A percentile compares a stretch with the other conserved stretches of the same genome.
Evolutionary conservation across 805 yeast genomes (phyloP).

Genomic region (Yueomyces sp.): DNA sequence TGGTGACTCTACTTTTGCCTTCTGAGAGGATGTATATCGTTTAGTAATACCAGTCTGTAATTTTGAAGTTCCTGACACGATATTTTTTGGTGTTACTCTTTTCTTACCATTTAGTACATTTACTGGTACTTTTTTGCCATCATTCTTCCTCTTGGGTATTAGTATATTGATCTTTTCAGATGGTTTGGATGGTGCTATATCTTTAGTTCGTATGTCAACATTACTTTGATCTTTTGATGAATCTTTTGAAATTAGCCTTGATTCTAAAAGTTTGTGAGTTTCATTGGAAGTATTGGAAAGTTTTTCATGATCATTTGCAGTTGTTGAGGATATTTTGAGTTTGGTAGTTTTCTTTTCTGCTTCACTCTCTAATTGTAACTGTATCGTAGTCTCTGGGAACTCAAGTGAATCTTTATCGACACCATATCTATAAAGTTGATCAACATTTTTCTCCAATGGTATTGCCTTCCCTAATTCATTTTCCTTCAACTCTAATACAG

Average conservation of each 20-base stretch:
- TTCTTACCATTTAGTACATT: constrained; percentile 62
- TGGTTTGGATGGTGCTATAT: not conserved
- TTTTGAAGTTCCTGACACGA: constrained; percentile 31
- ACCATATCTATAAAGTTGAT: constrained; percentile 71
- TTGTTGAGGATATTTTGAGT: not conserved
- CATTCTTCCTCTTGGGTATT: constrained; percentile 20
- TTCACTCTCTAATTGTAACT: constrained; percentile 56
- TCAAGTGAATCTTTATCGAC: constrained; percentile 73
- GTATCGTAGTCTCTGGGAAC: constrained; percentile 79
- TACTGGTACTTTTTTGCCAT: constrained; percentile 13
- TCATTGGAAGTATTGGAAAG: no score
- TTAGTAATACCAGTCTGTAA: constrained; percentile 1
- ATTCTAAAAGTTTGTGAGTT: no score
- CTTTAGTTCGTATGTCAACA: not conserved
- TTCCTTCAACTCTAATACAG: constrained; percentile 48
- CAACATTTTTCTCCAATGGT: constrained; percentile 52
- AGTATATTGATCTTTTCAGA: constrained; percentile 10
- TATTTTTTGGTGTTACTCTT: constrained; percentile 56
- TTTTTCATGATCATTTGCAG: not conserved
- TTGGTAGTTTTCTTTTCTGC: constrained; percentile 18
- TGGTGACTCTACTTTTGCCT: not conserved
- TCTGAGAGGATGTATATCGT: not conserved
- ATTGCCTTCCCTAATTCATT: constrained; percentile 50
- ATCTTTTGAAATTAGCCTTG: no score
- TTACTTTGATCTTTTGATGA: no score